phyloP scores from a whole-genome alignment of 257 asterid genomes.

The Gentiana macrophylla region DNA sequence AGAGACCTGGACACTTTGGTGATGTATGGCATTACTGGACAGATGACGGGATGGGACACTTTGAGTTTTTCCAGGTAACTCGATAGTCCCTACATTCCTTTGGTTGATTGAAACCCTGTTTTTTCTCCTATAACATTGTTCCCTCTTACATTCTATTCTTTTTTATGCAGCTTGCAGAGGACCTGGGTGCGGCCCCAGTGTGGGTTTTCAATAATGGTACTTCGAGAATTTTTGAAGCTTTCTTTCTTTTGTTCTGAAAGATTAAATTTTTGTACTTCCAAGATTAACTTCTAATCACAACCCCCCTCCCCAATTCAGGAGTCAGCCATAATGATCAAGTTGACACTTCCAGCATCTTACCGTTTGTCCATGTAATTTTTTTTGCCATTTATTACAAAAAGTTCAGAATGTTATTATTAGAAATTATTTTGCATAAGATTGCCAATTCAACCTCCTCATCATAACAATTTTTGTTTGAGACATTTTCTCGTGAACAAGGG shows the following conservation, averaged over 20 bases:
- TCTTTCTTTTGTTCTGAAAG: not conserved
- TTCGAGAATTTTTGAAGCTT: conserved; percentile 4
- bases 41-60: conserved; percentile 88
- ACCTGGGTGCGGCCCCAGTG: conserved; percentile 72
- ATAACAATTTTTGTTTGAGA: too few species aligned
- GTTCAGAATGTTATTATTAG: not conserved
- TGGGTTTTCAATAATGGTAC: conserved; percentile 99
- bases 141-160: not conserved
- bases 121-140: not conserved
- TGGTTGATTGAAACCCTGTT: conserved; percentile 1
- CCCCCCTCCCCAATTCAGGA: conserved; percentile 36
- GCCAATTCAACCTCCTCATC: not conserved
- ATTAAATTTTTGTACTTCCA: too few species aligned
- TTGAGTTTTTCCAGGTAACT: conserved; percentile 78
- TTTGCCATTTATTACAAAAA: not conserved
- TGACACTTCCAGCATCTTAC: conserved; percentile 47
- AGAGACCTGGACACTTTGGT: conserved; percentile 94
- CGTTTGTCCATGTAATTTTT: conserved; percentile 62
- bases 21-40: conserved; percentile 99
- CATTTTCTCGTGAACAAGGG: too few species aligned
- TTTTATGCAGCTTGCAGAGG: conserved; percentile 84
- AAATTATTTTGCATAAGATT: not conserved
- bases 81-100: conserved; percentile 2
- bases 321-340: conserved; percentile 90
- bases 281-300: not conserved